Evolutionary conservation across 805 yeast genomes (phyloP).

Genomic region (Myxozyma neglecta): DNA sequence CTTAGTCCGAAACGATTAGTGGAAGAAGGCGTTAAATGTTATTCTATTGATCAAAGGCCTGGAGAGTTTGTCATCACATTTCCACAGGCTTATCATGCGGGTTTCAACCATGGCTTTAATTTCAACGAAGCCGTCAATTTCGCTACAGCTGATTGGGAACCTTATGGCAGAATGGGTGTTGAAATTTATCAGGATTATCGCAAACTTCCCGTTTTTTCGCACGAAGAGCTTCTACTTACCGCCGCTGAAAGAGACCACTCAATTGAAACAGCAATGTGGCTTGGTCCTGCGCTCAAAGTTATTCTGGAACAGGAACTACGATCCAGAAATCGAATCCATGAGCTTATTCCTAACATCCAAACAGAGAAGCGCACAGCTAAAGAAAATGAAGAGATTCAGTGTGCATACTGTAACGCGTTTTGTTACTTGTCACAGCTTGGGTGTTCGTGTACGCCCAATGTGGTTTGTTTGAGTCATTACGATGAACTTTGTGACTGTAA

Average conservation of each 20-base stretch:
- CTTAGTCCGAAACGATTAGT: constrained; percentile 63
- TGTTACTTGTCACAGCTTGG: constrained; percentile 31
- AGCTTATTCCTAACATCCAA: constrained; percentile 6
- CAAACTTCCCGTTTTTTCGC: constrained; percentile 41
- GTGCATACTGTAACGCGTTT: constrained; percentile 32
- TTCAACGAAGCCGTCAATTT: constrained; percentile 45
- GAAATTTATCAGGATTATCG: constrained; percentile 36
- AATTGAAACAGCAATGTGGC: constrained; percentile 32
- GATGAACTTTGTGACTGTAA: constrained; percentile 25
- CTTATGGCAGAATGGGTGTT: constrained; percentile 38
- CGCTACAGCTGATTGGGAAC: constrained; percentile 45
- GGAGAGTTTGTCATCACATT: constrained; percentile 82
- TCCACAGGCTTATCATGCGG: constrained; percentile 89
- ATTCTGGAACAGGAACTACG: constrained; percentile 24
- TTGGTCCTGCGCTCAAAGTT: constrained; percentile 31
- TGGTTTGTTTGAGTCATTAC: constrained; percentile 25
- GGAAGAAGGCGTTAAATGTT: constrained; percentile 48
- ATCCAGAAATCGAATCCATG: constrained; percentile 12
- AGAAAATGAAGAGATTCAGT: constrained; percentile 27
- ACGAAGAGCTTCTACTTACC: constrained; percentile 39
- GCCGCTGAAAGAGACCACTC: constrained; percentile 29
- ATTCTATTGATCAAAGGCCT: constrained; percentile 68
- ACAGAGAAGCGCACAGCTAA: neutral
- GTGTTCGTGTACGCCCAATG: constrained; percentile 18
- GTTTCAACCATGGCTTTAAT: constrained; percentile 84